Percentiles rank a stretch among this genome's conserved stretches.
Evolutionary conservation across 2,329 filamentous ascomycete species (phyloP).

Genomic region (Exophiala alcalophila): DNA sequence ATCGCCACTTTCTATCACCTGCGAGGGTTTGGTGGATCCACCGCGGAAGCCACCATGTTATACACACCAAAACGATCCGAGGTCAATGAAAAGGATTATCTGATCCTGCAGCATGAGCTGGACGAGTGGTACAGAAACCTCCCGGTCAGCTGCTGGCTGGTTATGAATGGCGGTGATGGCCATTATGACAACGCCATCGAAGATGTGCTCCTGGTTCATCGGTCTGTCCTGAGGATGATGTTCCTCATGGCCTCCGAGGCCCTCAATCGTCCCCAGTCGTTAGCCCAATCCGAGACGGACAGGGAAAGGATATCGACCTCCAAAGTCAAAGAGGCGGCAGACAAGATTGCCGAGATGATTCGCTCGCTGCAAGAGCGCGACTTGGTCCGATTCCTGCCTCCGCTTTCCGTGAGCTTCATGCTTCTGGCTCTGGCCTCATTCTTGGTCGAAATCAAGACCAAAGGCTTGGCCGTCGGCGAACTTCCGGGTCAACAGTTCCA

Average conservation of each 20-base stretch:
- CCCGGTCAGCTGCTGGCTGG: slow-evolving; percentile 16
- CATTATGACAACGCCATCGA: slow-evolving; percentile 4
- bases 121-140: slow-evolving; percentile 20
- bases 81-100: slow-evolving; percentile 9
- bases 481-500: slow-evolving; percentile 22
- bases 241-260: slow-evolving; percentile 23
- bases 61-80: slow-evolving; percentile 19
- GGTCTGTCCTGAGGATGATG: slow-evolving; percentile 18
- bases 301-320: no score
- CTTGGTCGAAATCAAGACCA: slow-evolving; percentile 24
- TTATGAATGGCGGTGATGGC: slow-evolving; percentile 1
- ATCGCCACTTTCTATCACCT: slow-evolving; percentile 18
- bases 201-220: slow-evolving; percentile 15
- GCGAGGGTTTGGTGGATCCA: slow-evolving; percentile 19
- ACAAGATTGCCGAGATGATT: slow-evolving; percentile 20
- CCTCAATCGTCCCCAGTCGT: slow-evolving; percentile 19
- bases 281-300: slow-evolving; percentile 9
- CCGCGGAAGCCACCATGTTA: slow-evolving; percentile 22
- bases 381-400: slow-evolving; percentile 20
- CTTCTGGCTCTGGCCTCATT: slow-evolving; percentile 23
- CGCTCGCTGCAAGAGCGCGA: slow-evolving; percentile 18
- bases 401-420: slow-evolving; percentile 23
- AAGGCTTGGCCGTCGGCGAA: slow-evolving; percentile 5
- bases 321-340: slow-evolving; percentile 19
- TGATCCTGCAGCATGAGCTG: slow-evolving; percentile 17